Evolutionary conservation across 139 green algal genomes (phyloP), one percentile per base, ranked within the genome.

Genomic region (Volvox africanus): DNA sequence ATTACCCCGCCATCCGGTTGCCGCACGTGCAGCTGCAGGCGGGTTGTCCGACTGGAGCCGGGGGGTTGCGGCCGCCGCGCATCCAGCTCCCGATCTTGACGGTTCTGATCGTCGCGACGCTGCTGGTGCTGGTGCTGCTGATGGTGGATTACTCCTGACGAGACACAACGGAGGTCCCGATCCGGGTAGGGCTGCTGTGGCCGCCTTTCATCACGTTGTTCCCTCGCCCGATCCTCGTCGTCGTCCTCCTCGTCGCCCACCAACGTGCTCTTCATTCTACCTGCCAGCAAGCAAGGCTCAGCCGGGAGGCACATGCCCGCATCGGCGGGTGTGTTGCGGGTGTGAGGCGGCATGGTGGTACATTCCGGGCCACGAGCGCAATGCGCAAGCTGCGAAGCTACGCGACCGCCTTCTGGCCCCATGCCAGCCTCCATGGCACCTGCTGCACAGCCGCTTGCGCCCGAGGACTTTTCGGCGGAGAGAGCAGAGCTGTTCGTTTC

Each of bases 401-500:
- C 65, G 11, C 65, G 65, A 36, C 76, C 32, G 76, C 33, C 76
- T n/a, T 36, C 24, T 17, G 1, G 33, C 2, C 33, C 76, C 33
- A 28, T 32, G 2, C 21, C 37, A 33, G 79, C 37, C 36, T 44
- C 37, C 79, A 12, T 17, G 21, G 79, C 79, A 44, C 37, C 44
- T 26, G 82, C 28, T 28, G 28, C 82, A 33, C 82, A 78, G 30
- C 82, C 82, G 61, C 61, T 78, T 20, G 61, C 82, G 30, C 82
- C 82, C 0, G 82, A 87, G 26, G 82, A 87, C 82, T 77, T 77
- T 32, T 77, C 82, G 44, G 17, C n/a, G 18, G 61, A 33, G 22
- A 36, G 26, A 61, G 22, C 12, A 26, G 28, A n/a, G 21, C 28
- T n/a, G 2, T 28, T 30, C 55, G 26, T 12, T 16, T 73, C 26